Evolutionary conservation across 139 green algal species (phyloP).

Genomic region (Chlorella sp.): DNA sequence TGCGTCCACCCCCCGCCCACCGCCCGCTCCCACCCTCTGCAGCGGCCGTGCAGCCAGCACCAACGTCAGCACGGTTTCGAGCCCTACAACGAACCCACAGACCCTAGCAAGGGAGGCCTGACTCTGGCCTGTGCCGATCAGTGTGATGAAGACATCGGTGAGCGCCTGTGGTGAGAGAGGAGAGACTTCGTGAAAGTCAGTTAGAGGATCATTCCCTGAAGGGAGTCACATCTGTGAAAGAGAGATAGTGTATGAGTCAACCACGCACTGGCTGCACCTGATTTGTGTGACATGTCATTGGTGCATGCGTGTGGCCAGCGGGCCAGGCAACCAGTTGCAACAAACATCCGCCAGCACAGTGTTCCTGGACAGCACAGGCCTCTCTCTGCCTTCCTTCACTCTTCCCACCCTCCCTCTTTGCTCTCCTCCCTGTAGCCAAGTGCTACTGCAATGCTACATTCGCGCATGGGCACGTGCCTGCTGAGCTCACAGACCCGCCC

Average conservation of each 20-base stretch:
- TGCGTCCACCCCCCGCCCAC: neutral
- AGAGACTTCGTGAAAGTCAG: too few relatives aligned
- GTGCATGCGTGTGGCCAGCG: too few relatives aligned
- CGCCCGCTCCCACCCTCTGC: neutral
- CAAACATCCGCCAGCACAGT: too few relatives aligned
- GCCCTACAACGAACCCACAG: conserved; percentile 17
- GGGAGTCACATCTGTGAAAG: too few relatives aligned
- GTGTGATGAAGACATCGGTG: conserved; percentile 12
- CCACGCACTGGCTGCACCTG: too few relatives aligned
- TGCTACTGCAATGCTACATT: conserved; percentile 31
- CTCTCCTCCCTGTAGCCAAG: neutral
- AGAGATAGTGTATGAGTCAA: too few relatives aligned
- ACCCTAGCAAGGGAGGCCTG: conserved; percentile 12
- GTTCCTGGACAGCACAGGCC: neutral
- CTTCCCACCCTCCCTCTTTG: neutral
- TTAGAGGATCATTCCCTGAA: too few relatives aligned
- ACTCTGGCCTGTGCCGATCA: conserved; percentile 19
- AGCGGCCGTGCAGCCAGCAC: conserved; percentile 64
- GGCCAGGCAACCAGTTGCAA: too few relatives aligned
- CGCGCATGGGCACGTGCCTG: conserved; percentile 9
- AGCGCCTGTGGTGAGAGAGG: neutral
- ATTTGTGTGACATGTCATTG: too few relatives aligned
- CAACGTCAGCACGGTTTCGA: conserved; percentile 27
- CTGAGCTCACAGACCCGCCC: neutral
- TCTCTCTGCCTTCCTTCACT: neutral